phyloP scores from a whole-genome alignment of 2,329 filamentous ascomycete species.

The Ustilaginoidea virens region DNA sequence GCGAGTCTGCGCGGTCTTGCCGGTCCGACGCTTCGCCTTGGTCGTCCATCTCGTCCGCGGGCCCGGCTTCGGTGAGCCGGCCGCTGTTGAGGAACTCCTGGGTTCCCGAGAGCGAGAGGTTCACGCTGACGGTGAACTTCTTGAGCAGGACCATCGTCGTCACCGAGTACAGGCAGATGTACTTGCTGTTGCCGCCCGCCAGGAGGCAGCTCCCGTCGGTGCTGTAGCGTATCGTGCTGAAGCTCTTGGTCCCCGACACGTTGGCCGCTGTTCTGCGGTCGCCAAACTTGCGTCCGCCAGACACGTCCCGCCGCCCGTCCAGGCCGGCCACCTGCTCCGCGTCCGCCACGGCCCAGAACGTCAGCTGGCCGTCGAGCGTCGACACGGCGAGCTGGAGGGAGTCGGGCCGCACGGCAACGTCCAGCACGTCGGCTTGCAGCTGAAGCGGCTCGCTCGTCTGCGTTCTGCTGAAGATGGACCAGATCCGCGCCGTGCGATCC shows the following conservation, averaged over 20 bases:
- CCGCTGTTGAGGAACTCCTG: constrained; percentile 95
- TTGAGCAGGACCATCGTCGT: constrained; percentile 81
- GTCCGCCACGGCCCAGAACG: constrained; percentile 86
- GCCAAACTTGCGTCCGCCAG: constrained; percentile 74
- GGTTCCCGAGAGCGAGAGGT: constrained; percentile 88
- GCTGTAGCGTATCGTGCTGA: constrained; percentile 78
- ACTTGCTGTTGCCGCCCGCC: constrained; percentile 92
- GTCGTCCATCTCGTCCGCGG: constrained; percentile 70
- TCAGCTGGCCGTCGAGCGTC: constrained; percentile 83
- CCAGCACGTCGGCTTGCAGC: constrained; percentile 78
- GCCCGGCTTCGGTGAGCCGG: constrained; percentile 78
- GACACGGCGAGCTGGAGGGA: constrained; percentile 83
- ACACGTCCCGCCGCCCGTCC: constrained; percentile 83
- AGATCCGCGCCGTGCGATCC: constrained; percentile 90
- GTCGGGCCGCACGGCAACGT: constrained; percentile 77
- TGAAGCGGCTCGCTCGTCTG: constrained; percentile 92
- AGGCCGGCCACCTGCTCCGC: constrained; percentile 74
- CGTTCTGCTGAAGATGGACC: constrained; percentile 87
- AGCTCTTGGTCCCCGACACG: constrained; percentile 76
- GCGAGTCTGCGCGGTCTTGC: constrained; percentile 66
- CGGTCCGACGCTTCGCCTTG: constrained; percentile 78
- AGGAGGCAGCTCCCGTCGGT: constrained; percentile 83
- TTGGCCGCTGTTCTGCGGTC: constrained; percentile 89
- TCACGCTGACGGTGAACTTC: constrained; percentile 91
- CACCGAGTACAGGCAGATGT: constrained; percentile 95